Evolutionary conservation across 129 eudicot genomes (phyloP), one percentile per base, ranked within the genome.

Genomic region (sunflower (Helianthus annuus)): DNA sequence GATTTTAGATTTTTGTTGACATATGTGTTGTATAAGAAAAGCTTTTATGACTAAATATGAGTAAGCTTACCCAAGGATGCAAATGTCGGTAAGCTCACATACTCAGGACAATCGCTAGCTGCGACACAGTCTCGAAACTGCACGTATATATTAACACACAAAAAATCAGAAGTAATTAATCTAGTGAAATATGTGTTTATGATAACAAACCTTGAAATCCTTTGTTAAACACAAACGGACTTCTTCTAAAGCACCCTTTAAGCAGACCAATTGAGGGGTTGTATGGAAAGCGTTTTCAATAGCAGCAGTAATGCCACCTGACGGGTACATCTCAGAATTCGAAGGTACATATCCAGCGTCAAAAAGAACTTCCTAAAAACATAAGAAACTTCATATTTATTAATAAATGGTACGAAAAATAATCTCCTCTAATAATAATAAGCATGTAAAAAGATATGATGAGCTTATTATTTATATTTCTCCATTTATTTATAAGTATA

Each of bases 291-390:
- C 96, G 74, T 93, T 90, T 79, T 90, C 87, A 69, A 93, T 69
- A 6, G 97, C 98, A 15, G 97, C 57, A 65, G 63, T 80, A 57
- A 93, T 84, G 73, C 96, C 98, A 61, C 92, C 96, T 15, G 77
- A 14, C 19, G 98, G 98, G 76, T 93, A 90, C 78, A 83, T 87
- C 77, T 89, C 97, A 16, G 91, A 72, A 56, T 90, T 90, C 60
- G 98, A 93, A 78, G 97, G 90, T 16, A 87, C 85, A 57, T 87
- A 89, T 34, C 98, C 98, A 76, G 90, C 97, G 78, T 85, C 92
- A 58, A 39, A 75, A 76, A 93, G 74, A 44, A 87, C 92, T 58
- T 80, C 85, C 95, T 93, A 87, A 52, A 62, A 78, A 19, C 55
- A 77, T 17, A 8, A 76, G 7, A 69, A 60, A 62, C 55, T 19